A percentile compares a stretch with the other conserved stretches of the same genome.
phyloP scores from a whole-genome alignment of 768 basidiomycete genomes.

The Leucocoprinus birnbaumii region DNA sequence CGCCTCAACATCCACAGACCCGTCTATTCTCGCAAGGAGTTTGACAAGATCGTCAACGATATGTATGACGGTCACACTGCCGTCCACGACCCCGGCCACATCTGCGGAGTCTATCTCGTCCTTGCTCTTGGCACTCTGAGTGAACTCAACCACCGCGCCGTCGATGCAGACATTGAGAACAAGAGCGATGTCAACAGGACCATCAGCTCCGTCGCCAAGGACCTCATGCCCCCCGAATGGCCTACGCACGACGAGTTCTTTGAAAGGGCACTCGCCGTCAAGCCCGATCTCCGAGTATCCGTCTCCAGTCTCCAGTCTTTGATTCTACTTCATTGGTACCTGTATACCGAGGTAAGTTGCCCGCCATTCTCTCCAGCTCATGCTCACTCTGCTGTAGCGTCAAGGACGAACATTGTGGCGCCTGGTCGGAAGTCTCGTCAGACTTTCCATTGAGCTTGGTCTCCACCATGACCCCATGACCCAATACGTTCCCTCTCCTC shows the following conservation, averaged over 20 bases:
- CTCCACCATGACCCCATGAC: slow-evolving; percentile 82
- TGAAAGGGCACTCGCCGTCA: slow-evolving; percentile 70
- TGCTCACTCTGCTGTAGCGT: slow-evolving; percentile 42
- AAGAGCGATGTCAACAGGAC: slow-evolving; percentile 20
- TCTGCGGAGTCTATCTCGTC: slow-evolving; percentile 76
- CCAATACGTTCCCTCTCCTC: slow-evolving; percentile 43
- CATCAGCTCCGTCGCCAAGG: slow-evolving; percentile 35
- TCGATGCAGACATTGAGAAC: slow-evolving; percentile 45
- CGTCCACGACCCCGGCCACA: slow-evolving; percentile 68
- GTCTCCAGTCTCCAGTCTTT: slow-evolving; percentile 81
- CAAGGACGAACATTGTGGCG: slow-evolving; percentile 91
- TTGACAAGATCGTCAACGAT: slow-evolving; percentile 58
- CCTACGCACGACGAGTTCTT: slow-evolving; percentile 85
- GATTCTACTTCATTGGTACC: slow-evolving; percentile 84
- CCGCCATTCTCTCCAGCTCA: background rate
- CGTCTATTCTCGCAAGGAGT: slow-evolving; percentile 66
- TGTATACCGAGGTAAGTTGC: slow-evolving; percentile 74
- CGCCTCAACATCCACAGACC: slow-evolving; percentile 81
- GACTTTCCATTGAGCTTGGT: slow-evolving; percentile 79
- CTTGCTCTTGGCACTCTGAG: slow-evolving; percentile 80
- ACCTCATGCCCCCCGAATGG: slow-evolving; percentile 67
- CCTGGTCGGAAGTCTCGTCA: slow-evolving; percentile 80
- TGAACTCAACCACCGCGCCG: slow-evolving; percentile 74
- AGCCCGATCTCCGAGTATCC: slow-evolving; percentile 81
- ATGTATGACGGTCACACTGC: slow-evolving; percentile 62